These are phyloP conservation scores for Escovopsis sp. DNA, from an alignment of 2,329 filamentous ascomycete genomes.

Conservation along the genomic window DNA sequence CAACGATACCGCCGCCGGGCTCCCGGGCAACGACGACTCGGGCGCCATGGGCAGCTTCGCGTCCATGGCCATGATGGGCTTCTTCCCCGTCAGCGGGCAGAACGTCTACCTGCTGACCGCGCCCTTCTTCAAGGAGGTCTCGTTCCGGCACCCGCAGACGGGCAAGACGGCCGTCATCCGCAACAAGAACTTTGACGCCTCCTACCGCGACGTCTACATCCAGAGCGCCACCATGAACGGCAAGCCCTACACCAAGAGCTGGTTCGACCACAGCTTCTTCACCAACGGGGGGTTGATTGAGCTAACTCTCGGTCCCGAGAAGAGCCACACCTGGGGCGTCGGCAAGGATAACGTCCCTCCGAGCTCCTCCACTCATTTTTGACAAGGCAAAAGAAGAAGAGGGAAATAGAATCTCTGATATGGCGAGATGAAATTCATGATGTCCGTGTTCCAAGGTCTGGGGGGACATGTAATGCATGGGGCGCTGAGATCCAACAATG, in stretches of 20 bases:
- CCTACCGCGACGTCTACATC: slow-evolving; percentile 39
- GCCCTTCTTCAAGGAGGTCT: slow-evolving; percentile 35
- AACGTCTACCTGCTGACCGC: slow-evolving; percentile 37
- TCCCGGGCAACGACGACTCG: slow-evolving; percentile 39
- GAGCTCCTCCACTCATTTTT: slow-evolving; percentile 12
- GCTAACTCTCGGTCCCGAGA: slow-evolving; percentile 33
- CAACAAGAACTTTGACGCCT: slow-evolving; percentile 23
- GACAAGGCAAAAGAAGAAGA: slow-evolving; percentile 1
- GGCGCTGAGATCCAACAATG: too few species aligned
- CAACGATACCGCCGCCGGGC: slow-evolving; percentile 47
- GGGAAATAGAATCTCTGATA: too few species aligned
- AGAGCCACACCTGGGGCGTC: slow-evolving; percentile 23
- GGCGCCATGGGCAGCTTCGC: slow-evolving; percentile 41
- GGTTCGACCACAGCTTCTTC: slow-evolving; percentile 48
- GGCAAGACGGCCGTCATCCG: slow-evolving; percentile 18
- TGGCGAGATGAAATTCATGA: too few species aligned
- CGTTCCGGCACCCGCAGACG: slow-evolving; percentile 15
- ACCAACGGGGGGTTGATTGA: slow-evolving; percentile 41
- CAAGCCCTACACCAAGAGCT: slow-evolving; percentile 38
- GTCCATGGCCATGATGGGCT: slow-evolving; percentile 34
- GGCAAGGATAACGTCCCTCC: slow-evolving; percentile 9
- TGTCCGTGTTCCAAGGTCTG: too few species aligned
- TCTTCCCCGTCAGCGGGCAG: slow-evolving; percentile 40
- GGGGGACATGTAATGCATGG: too few species aligned
- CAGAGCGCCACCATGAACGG: slow-evolving; percentile 44